These are phyloP conservation scores for Corchorus capsularis DNA, from an alignment of 345 rosid genomes.

Conservation along the genomic window DNA sequence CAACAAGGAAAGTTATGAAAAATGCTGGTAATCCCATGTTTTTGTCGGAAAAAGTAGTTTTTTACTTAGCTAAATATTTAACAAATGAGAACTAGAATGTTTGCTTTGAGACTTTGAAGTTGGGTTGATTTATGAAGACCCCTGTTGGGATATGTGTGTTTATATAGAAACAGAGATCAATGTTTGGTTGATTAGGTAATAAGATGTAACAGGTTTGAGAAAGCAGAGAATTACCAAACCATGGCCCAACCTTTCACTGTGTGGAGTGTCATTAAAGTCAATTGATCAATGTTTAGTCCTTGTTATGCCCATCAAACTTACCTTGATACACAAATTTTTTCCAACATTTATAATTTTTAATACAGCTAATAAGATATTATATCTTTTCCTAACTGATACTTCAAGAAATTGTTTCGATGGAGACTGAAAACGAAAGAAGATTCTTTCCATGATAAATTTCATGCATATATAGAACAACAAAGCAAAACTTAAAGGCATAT, in stretches of 20 bases:
- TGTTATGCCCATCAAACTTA: conserved; percentile 1
- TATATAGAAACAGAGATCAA: conserved; percentile 22
- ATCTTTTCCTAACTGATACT: background rate
- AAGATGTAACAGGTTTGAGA: conserved; percentile 11
- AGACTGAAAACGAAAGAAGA: background rate
- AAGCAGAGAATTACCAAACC: conserved; percentile 31
- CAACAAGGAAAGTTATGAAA: conserved; percentile 27
- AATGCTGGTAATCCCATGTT: conserved; percentile 25
- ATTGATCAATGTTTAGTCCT: conserved; percentile 19
- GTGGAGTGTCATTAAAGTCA: conserved; percentile 49
- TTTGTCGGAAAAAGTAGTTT: background rate
- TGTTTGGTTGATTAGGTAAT: conserved; percentile 30
- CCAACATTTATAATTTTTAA: background rate
- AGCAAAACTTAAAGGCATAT: background rate
- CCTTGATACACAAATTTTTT: conserved; percentile 11
- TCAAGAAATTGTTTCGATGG: background rate
- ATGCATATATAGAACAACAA: background rate
- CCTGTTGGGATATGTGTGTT: conserved; percentile 6
- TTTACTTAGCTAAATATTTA: background rate
- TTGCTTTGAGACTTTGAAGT: background rate
- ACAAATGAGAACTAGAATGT: background rate
- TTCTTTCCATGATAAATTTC: background rate
- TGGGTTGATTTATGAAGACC: background rate
- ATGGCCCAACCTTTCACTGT: conserved; percentile 32
- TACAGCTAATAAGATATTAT: background rate